Evolutionary conservation across 495 filamentous ascomycete genomes (phyloP).

Genomic region (Penicillium waksmanii): DNA sequence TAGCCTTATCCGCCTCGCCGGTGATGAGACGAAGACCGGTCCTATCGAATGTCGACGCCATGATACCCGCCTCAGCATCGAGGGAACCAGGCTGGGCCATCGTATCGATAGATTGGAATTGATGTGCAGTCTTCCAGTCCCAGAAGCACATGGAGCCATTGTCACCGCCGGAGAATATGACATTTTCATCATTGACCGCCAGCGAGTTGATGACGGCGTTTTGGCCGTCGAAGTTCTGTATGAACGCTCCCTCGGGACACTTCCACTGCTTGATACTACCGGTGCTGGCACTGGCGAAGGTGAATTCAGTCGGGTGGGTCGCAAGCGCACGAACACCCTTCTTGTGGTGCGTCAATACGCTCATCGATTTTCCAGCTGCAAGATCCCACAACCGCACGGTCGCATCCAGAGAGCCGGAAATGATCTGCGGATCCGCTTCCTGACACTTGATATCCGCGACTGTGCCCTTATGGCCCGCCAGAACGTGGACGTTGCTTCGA

Average conservation of each 20-base stretch:
- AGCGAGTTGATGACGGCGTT: slow-evolving; percentile 95
- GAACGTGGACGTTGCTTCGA: slow-evolving; percentile 89
- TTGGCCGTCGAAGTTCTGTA: slow-evolving; percentile 99
- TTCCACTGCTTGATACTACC: slow-evolving; percentile 99
- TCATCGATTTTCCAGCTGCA: slow-evolving; percentile 94
- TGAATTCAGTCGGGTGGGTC: slow-evolving; percentile 91
- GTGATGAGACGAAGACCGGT: slow-evolving; percentile 89
- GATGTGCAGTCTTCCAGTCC: slow-evolving; percentile 98
- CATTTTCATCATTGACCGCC: slow-evolving; percentile 89
- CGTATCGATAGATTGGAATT: slow-evolving; percentile 85
- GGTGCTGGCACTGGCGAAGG: slow-evolving; percentile 89
- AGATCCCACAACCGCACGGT: slow-evolving; percentile 96
- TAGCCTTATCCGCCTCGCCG: slow-evolving; percentile 94
- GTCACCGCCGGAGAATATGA: slow-evolving; percentile 93
- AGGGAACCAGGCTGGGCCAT: slow-evolving; percentile 92
- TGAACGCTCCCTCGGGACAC: slow-evolving; percentile 96
- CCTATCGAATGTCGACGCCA: slow-evolving; percentile 87
- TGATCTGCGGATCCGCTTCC: slow-evolving; percentile 95
- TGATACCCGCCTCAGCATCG: slow-evolving; percentile 92
- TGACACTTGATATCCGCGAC: slow-evolving; percentile 89
- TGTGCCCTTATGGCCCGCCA: slow-evolving; percentile 86
- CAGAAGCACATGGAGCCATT: slow-evolving; percentile 97
- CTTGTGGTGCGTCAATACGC: slow-evolving; percentile 96
- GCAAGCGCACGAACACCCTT: slow-evolving; percentile 89
- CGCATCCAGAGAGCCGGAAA: slow-evolving; percentile 85